Conservation (phyloP, 2,329 filamentous ascomycete species). For the Colletotrichum melonis region DNA sequence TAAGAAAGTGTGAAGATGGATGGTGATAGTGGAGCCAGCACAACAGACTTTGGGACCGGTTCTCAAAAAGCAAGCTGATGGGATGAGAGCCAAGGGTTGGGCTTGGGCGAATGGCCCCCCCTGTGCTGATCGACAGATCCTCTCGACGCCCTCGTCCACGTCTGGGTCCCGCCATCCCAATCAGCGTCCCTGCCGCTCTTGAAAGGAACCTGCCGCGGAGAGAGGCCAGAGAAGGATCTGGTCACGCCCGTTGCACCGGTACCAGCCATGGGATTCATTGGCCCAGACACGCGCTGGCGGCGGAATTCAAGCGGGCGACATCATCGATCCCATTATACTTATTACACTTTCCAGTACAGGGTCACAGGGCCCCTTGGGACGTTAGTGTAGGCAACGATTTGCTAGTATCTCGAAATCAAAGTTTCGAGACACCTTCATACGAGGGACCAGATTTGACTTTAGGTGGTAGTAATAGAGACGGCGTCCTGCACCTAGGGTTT, state of each 20-base stretch:
- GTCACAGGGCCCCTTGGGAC: neutral
- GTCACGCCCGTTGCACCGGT: slow-evolving; percentile 28
- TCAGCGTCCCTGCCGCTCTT: slow-evolving; percentile 9
- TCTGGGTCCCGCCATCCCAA: slow-evolving; percentile 17
- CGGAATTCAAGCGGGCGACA: slow-evolving; percentile 14
- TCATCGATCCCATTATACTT: slow-evolving; percentile 4
- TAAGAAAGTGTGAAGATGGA: neutral
- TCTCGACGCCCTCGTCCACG: slow-evolving; percentile 27
- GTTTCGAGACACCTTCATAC: slow-evolving; percentile 1
- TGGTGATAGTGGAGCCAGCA: neutral
- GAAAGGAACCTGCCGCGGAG: neutral
- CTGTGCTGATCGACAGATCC: slow-evolving; percentile 37
- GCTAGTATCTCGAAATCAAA: neutral
- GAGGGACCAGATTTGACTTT: neutral
- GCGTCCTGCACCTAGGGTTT: neutral
- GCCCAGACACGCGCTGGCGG: slow-evolving; percentile 1
- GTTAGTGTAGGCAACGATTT: neutral
- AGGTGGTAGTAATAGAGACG: neutral
- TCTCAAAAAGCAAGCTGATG: slow-evolving; percentile 30
- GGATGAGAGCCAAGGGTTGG: slow-evolving; percentile 28
- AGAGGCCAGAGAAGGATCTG: slow-evolving; percentile 11
- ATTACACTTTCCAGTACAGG: neutral
- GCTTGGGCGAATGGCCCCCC: slow-evolving; percentile 13
- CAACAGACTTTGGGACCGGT: neutral
- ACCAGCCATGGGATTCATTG: slow-evolving; percentile 16